Evolutionary conservation across 352 stramenopile species (phyloP), one percentile per base, ranked within the genome.

Genomic region (Aphanomyces invadans): DNA sequence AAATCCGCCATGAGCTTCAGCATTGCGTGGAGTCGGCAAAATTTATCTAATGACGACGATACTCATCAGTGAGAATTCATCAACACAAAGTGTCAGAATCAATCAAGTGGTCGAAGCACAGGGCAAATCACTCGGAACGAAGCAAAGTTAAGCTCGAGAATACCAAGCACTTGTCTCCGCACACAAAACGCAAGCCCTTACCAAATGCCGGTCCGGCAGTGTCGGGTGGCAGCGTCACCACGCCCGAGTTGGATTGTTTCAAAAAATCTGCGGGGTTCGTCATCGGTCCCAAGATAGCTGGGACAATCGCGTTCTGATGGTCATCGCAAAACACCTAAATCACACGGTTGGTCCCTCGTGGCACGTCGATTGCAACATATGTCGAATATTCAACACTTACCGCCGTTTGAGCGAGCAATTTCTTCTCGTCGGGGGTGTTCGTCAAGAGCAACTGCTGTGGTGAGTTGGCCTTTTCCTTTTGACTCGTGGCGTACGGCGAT

Each of bases 1-100:
- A 94, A 70, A 71, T 94, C 85, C 3, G 85, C 85, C 9, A 92
- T 73, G 25, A 94, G 62, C 71, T 94, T 94, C 25, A 94, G 65
- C 29, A 94, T 70, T 3, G 76, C 83, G 31, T 94, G 85, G 3
- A 94, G 68, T 46, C 86, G 83, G 11, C 79, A 89, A 68, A 87
- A 94, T 3, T 78, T 77, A 26, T 89, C 78, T 67, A 56, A 32
- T 38, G 19, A 57, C 25, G 49, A 54, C 10, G 21, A 48, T n/a
- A n/a, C n/a, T n/a, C 39, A 48, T 48, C n/a, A 48, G 21, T n/a
- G 39, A 48, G 15, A 15, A n/a, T n/a, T 9, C 29, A 10, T 5
- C 36, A 9, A 33, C 12, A 54, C 0, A 32, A 49, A 61, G 10
- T 21, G 7, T 62, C n/a, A 51, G n/a, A 62, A 25, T 28, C 7